Evolutionary conservation across 352 stramenopile genomes (phyloP).

Genomic region (Phytophthora megakarya): DNA sequence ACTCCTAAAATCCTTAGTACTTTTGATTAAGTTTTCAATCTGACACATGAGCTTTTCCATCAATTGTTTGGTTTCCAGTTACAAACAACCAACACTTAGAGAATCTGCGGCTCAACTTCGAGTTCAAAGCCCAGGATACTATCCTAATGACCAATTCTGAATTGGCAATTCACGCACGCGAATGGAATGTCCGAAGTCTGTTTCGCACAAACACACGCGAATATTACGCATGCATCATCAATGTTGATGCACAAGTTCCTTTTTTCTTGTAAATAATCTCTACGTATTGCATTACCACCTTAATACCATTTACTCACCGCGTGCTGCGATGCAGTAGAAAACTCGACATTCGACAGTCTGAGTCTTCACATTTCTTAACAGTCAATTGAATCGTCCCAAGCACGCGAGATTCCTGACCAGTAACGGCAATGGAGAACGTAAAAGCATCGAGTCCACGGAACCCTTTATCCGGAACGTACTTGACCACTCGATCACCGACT

Average conservation of each 20-base stretch:
- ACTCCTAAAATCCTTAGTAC: no score
- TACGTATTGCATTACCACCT: no score
- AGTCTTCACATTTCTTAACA: slow-evolving; percentile 61
- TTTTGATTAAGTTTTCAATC: no score
- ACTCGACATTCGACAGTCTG: slow-evolving; percentile 38
- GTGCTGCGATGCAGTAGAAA: slow-evolving; percentile 34
- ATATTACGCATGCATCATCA: no score
- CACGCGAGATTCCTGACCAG: slow-evolving; percentile 45
- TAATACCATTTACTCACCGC: slow-evolving; percentile 16
- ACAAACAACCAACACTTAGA: neutral
- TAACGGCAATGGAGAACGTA: slow-evolving; percentile 62
- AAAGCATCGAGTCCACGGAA: slow-evolving; percentile 62
- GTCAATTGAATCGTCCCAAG: slow-evolving; percentile 60
- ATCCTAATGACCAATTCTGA: neutral
- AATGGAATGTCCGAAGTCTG: neutral
- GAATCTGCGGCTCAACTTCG: neutral
- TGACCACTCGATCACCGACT: slow-evolving; percentile 47
- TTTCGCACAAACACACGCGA: slow-evolving; percentile 2
- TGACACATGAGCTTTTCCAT: no score
- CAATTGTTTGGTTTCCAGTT: neutral
- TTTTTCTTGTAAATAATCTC: no score
- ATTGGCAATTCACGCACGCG: neutral
- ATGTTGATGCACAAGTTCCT: no score
- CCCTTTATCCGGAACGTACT: slow-evolving; percentile 57
- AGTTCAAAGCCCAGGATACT: slow-evolving; percentile 8